Base-by-base conservation (phyloP, 352 stramenopile genomes). In the Phytopythium ostracodes region DNA sequence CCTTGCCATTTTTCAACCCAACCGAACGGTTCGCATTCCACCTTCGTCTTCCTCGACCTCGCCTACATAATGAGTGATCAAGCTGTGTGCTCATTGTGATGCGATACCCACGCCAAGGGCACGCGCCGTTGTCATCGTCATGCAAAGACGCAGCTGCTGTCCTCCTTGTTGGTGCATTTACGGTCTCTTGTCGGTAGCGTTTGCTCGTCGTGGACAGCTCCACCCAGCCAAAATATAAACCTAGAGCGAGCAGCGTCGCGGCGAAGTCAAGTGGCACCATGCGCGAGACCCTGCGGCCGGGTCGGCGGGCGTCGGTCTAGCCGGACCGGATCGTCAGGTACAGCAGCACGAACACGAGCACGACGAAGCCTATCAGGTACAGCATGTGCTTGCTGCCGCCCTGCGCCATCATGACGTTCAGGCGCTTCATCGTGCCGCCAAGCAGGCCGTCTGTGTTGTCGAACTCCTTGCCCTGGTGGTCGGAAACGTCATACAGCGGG, bases 351-450 rank as follows among this genome's bases (percentile, higher is more conserved):
- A 95, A 94, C 47, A 95, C 84, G 53, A 95, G 62, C 18, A 95
- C 81, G 31, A 95, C 87, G 56, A 95, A 95, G 59, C 62, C 75
- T 47, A 94, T 79, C 64, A 95, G 73, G 60, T 94, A 92, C 60
- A 92, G 80, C 87, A 96, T 96, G 75, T 96, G 87, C 70, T 90
- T 94, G 74, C 84, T 91, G 43, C 87, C 84, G 50, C 87, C 87
- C 35, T 92, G 84, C 38, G 93, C 83, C 83, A 96, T 92, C 87
- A 96, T 96, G 64, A 78, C 72, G 27, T 81, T 80, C 33, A 96
- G 71, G 0, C 82, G 81, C 70, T 92, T 92, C 80, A 96, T 91
- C n/a, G 84, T 96, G 27, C 85, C 85, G 24, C 84, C 83, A 25
- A 96, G 66, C 43, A 96, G 65, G 0, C 84, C 81, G 31, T 94